Evolutionary conservation across 1,284 basidiomycete genomes (phyloP).

Genomic region (Pseudomicrostroma phylloplanum): DNA sequence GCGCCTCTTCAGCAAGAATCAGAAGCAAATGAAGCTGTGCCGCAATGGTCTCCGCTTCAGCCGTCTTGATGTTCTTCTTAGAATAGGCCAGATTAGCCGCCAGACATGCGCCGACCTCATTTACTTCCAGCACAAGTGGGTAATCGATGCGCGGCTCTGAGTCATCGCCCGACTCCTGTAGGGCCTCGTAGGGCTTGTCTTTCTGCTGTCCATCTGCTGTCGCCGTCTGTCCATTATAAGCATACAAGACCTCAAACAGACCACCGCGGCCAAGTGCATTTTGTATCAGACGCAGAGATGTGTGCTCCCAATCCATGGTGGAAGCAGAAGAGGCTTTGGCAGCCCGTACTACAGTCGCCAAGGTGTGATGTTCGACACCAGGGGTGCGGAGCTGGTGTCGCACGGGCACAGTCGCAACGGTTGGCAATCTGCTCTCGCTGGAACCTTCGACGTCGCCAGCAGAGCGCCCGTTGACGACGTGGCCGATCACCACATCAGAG

Average conservation of each 20-base stretch:
- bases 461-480: slow-evolving; percentile 11
- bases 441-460: background rate
- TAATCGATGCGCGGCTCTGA: slow-evolving; percentile 24
- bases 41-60: background rate
- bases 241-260: slow-evolving; percentile 39
- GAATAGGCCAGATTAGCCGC: slow-evolving; percentile 8
- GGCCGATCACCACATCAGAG: slow-evolving; percentile 10
- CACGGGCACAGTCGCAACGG: background rate
- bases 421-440: background rate
- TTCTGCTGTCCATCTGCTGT: background rate
- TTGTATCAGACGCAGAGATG: background rate
- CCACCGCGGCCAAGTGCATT: background rate
- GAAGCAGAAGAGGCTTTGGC: background rate
- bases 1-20: no score
- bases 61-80: background rate
- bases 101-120: background rate
- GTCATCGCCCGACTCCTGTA: slow-evolving; percentile 18
- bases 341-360: background rate
- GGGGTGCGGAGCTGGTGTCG: background rate
- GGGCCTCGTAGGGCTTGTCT: background rate
- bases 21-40: slow-evolving; percentile 7
- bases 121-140: slow-evolving; percentile 17
- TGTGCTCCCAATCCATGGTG: background rate
- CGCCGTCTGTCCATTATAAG: slow-evolving; percentile 22
- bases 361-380: background rate